A percentile compares a stretch with the other conserved stretches of the same genome.
phyloP scores from a whole-genome alignment of 176 grass and related monocot species.

The Saccharum spontaneum region DNA sequence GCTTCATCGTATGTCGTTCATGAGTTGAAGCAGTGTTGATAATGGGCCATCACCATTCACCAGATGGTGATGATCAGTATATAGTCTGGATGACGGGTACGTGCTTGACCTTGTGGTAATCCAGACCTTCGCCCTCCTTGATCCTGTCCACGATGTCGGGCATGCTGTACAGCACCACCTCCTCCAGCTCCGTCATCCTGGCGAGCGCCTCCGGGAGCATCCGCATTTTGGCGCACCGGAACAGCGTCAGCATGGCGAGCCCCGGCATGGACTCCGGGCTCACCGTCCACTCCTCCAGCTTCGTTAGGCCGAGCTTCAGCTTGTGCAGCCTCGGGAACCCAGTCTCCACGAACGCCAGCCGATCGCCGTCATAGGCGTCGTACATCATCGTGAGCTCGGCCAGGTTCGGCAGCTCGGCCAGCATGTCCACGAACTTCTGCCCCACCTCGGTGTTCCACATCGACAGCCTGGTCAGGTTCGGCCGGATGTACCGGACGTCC shows the following conservation, averaged over 20 bases:
- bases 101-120: conserved; percentile 54
- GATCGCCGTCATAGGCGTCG: conserved; percentile 33
- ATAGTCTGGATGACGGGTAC: conserved; percentile 45
- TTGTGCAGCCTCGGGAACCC: conserved; percentile 39
- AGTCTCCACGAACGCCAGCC: conserved; percentile 27
- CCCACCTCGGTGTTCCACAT: conserved; percentile 44
- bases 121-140: conserved; percentile 30
- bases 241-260: conserved; percentile 40
- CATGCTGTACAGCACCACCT: conserved; percentile 55
- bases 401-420: conserved; percentile 46
- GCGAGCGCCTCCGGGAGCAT: conserved; percentile 49
- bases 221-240: conserved; percentile 42
- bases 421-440: conserved; percentile 53
- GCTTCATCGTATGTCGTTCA: background rate
- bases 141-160: conserved; percentile 45
- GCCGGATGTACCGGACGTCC: conserved; percentile 43
- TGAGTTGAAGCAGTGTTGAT: background rate
- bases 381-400: conserved; percentile 31
- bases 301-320: conserved; percentile 28
- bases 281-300: conserved; percentile 51
- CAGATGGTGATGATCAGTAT: conserved; percentile 15
- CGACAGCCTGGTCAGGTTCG: conserved; percentile 38
- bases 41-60: background rate
- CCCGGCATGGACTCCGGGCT: background rate
- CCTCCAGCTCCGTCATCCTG: conserved; percentile 51